Conservation (phyloP, 768 basidiomycete genomes). For the Trametes sanguinea region DNA sequence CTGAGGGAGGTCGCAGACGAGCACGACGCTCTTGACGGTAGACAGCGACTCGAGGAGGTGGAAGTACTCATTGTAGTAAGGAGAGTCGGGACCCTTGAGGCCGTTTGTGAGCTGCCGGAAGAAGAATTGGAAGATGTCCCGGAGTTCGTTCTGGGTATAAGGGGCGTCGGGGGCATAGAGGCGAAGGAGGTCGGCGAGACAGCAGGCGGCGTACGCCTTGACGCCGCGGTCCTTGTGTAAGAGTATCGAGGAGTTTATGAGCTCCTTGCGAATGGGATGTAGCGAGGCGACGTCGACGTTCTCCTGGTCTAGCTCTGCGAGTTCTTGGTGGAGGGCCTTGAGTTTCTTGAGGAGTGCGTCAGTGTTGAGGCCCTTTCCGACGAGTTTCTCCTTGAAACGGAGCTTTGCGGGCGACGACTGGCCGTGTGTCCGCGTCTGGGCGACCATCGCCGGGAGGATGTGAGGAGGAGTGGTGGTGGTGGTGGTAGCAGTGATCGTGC, state of each 20-base stretch:
- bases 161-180: slow-evolving; percentile 98
- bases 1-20: slow-evolving; percentile 88
- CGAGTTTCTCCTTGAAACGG: slow-evolving; percentile 79
- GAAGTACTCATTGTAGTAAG: slow-evolving; percentile 92
- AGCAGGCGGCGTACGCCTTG: slow-evolving; percentile 93
- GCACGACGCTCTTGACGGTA: slow-evolving; percentile 91
- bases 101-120: slow-evolving; percentile 78
- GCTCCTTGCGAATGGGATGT: slow-evolving; percentile 67
- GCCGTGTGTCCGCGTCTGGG: slow-evolving; percentile 66
- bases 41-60: slow-evolving; percentile 93
- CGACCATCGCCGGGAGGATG: slow-evolving; percentile 55
- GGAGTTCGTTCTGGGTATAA: slow-evolving; percentile 83
- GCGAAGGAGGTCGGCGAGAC: slow-evolving; percentile 89
- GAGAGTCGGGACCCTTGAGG: slow-evolving; percentile 73
- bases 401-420: slow-evolving; percentile 60
- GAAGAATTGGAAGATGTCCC: slow-evolving; percentile 98
- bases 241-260: slow-evolving; percentile 76
- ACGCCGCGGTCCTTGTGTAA: slow-evolving; percentile 96
- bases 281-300: slow-evolving; percentile 76
- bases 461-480: neutral
- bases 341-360: slow-evolving; percentile 87
- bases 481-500: neutral
- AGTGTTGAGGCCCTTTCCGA: slow-evolving; percentile 72
- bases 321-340: slow-evolving; percentile 71
- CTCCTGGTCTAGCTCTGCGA: slow-evolving; percentile 88